Percentiles rank a stretch among this genome's conserved stretches.
Evolutionary conservation across 2,329 filamentous ascomycete species (phyloP).

Genomic region (Penicillium freii): DNA sequence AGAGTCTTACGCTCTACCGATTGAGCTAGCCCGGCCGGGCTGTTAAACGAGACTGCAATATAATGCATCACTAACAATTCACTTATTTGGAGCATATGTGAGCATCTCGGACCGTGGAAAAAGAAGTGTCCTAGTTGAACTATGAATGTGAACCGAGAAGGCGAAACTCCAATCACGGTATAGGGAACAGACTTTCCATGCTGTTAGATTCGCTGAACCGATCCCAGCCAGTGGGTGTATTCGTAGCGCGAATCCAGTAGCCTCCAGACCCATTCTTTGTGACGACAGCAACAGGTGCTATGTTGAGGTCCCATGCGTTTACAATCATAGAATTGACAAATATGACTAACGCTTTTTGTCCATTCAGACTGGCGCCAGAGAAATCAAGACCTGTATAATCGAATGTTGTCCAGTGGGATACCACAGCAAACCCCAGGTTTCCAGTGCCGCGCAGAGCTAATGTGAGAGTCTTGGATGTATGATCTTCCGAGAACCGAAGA

Average conservation of each 20-base stretch:
- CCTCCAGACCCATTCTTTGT: not conserved
- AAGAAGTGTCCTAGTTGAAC: not conserved
- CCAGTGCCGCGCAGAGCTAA: not conserved
- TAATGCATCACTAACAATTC: not conserved
- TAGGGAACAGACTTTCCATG: not conserved
- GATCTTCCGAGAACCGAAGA: not conserved
- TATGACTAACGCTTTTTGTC: not conserved
- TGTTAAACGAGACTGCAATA: not conserved
- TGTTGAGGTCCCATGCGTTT: not conserved
- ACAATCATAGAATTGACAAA: not conserved
- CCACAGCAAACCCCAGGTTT: not conserved
- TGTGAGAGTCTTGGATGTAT: not conserved
- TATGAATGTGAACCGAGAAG: not conserved
- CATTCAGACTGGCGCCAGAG: not conserved
- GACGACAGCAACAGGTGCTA: not conserved
- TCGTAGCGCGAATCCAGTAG: not conserved
- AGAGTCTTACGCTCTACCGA: conserved; percentile 41
- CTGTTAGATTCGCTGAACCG: not conserved
- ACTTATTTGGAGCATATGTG: not conserved
- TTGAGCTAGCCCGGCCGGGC: conserved; percentile 48
- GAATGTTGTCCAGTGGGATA: not conserved
- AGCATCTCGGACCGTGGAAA: no score
- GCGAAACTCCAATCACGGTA: not conserved
- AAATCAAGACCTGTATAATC: not conserved
- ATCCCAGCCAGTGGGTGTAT: not conserved